Evolutionary conservation across 345 rosid species (phyloP).

Genomic region (Balakata baccata): DNA sequence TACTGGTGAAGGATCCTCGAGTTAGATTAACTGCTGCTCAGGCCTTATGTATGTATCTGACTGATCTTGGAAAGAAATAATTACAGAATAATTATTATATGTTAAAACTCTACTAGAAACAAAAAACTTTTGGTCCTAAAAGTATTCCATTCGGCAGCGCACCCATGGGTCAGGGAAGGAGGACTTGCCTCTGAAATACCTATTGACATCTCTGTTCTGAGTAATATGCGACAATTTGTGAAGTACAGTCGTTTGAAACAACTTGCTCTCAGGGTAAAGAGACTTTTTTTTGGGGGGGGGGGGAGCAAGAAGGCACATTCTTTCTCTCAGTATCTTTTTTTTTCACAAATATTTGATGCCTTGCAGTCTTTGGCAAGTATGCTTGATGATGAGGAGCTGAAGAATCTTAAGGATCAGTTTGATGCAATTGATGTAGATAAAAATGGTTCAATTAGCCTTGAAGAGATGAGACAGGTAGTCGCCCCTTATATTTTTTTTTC

Average conservation of each 20-base stretch:
- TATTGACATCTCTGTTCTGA: constrained; percentile 90
- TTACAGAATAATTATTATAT: not conserved
- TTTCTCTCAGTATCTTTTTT: not conserved
- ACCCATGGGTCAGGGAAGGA: constrained; percentile 99
- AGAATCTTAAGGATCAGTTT: constrained; percentile 89
- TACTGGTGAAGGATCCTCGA: constrained; percentile 87
- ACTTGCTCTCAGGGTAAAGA: constrained; percentile 79
- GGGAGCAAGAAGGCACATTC: not conserved
- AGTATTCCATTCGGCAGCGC: constrained; percentile 51
- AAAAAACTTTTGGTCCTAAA: not conserved
- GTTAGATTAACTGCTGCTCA: constrained; percentile 95
- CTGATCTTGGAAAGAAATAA: constrained; percentile 9
- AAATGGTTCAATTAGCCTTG: constrained; percentile 93
- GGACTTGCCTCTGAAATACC: constrained; percentile 97
- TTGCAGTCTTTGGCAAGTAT: constrained; percentile 88
- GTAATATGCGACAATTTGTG: constrained; percentile 89
- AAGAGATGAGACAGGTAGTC: constrained; percentile 93
- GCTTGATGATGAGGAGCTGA: constrained; percentile 71
- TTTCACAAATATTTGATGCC: constrained; percentile 11
- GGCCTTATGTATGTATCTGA: constrained; percentile 70
- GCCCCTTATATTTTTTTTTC: not conserved
- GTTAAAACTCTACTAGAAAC: not conserved
- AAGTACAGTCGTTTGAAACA: constrained; percentile 92
- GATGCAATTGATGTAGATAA: constrained; percentile 96
- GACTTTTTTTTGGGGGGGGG: constrained; percentile 15